Percentiles rank a stretch among this genome's conserved stretches.
Conservation (phyloP, 2,329 filamentous ascomycete genomes). For the Penicillium fuscoglaucum region DNA sequence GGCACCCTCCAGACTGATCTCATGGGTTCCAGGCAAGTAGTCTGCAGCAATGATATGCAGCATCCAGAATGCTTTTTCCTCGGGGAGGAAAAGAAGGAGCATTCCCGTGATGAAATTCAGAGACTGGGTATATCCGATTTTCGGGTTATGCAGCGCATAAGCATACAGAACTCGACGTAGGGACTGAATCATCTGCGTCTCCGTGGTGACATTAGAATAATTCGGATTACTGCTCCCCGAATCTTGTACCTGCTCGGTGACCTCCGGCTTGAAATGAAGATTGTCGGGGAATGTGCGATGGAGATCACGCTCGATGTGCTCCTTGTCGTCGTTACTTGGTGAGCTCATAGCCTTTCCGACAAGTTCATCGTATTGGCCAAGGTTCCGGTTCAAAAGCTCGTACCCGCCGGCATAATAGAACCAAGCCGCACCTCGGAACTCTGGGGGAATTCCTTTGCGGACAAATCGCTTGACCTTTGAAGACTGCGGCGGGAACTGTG, state of each 20-base stretch:
- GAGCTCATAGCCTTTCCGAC: constrained; percentile 65
- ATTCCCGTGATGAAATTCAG: constrained; percentile 93
- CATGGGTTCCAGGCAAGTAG: constrained; percentile 88
- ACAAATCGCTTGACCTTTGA: constrained; percentile 87
- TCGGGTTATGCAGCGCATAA: constrained; percentile 86
- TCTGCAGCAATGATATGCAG: constrained; percentile 87
- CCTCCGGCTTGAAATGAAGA: constrained; percentile 75
- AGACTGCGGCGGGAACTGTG: constrained; percentile 74
- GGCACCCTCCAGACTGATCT: constrained; percentile 83
- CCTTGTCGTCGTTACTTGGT: constrained; percentile 71
- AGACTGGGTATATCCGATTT: constrained; percentile 92
- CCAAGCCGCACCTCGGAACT: constrained; percentile 94
- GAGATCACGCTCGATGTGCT: constrained; percentile 90
- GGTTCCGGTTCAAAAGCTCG: constrained; percentile 71
- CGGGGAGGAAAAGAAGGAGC: constrained; percentile 83
- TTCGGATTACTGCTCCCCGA: constrained; percentile 40
- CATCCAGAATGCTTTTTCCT: constrained; percentile 91
- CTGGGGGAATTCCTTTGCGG: constrained; percentile 88
- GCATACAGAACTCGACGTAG: constrained; percentile 83
- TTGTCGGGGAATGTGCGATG: constrained; percentile 96
- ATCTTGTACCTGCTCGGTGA: constrained; percentile 18
- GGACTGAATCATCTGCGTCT: constrained; percentile 76
- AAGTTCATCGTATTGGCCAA: constrained; percentile 73
- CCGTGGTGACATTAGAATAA: constrained; percentile 47
- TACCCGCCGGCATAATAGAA: constrained; percentile 94